These are phyloP conservation scores for Mucor indicus DNA, from an alignment of 371 early-diverging fungal species.

Conservation along the genomic window DNA sequence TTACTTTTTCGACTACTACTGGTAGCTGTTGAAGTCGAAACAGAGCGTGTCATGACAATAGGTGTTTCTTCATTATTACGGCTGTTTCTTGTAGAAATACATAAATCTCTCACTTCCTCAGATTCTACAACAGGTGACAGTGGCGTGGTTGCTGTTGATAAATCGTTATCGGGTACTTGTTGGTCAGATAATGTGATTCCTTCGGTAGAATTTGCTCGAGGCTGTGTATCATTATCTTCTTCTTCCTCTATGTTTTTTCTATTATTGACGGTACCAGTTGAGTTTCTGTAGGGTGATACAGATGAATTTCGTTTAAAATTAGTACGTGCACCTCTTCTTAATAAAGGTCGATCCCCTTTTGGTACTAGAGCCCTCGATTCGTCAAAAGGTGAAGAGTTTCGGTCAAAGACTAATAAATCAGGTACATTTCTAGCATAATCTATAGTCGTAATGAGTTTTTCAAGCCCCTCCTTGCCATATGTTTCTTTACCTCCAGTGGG, in stretches of 20 bases:
- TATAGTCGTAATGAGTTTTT: neutral
- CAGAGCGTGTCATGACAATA: slow-evolving; percentile 3
- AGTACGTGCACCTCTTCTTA: slow-evolving; percentile 50
- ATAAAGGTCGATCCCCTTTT: slow-evolving; percentile 41
- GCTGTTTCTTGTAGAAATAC: neutral
- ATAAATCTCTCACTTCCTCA: slow-evolving; percentile 12
- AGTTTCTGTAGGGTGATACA: too few species aligned
- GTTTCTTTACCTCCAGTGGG: slow-evolving; percentile 36
- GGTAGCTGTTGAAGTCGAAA: slow-evolving; percentile 1
- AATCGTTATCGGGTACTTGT: too few species aligned
- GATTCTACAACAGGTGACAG: slow-evolving; percentile 1
- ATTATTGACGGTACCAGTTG: neutral
- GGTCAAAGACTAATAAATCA: slow-evolving; percentile 44
- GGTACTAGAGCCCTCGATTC: slow-evolving; percentile 47
- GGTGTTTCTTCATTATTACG: neutral
- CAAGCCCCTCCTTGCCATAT: neutral
- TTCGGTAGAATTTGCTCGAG: neutral
- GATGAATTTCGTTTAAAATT: slow-evolving; percentile 49
- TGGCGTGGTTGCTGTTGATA: neutral
- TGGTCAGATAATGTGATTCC: neutral
- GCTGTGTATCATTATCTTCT: neutral
- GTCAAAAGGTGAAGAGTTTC: slow-evolving; percentile 50
- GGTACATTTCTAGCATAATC: slow-evolving; percentile 21
- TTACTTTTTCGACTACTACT: slow-evolving; percentile 15
- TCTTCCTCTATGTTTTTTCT: neutral